These are phyloP conservation scores for Schizonepeta tenuifolia DNA, from an alignment of 257 asterid genomes.

Conservation along the genomic window DNA sequence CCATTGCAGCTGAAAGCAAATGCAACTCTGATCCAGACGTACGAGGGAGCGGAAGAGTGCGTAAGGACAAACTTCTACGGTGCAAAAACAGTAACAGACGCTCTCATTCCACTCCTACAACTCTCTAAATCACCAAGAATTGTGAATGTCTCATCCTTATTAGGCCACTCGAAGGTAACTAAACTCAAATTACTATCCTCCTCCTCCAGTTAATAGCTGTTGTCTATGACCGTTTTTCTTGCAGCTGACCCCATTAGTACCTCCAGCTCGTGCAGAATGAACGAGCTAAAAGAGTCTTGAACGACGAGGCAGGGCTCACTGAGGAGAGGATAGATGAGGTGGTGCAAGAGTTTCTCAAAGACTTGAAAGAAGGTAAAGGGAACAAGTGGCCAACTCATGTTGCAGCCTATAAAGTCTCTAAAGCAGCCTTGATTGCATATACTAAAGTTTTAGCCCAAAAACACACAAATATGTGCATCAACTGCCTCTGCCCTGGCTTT, in stretches of 20 bases:
- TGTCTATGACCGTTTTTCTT: too few relatives aligned
- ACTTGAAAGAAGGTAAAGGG: slow-evolving; percentile 44
- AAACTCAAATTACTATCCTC: not conserved
- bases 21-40: slow-evolving; percentile 14
- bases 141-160: slow-evolving; percentile 47
- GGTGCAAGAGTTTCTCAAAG: slow-evolving; percentile 43
- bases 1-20: slow-evolving; percentile 13
- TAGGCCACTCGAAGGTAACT: slow-evolving; percentile 45
- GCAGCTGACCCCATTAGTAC: not conserved
- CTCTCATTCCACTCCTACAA: slow-evolving; percentile 46
- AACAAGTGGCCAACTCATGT: slow-evolving; percentile 48
- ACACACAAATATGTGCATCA: slow-evolving; percentile 36
- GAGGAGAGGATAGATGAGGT: slow-evolving; percentile 49
- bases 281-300: slow-evolving; percentile 46
- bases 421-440: slow-evolving; percentile 58
- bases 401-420: slow-evolving; percentile 52
- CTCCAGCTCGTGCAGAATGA: slow-evolving; percentile 43
- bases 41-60: slow-evolving; percentile 10
- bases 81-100: slow-evolving; percentile 33
- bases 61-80: slow-evolving; percentile 45
- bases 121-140: slow-evolving; percentile 50
- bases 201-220: too few relatives aligned
- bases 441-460: slow-evolving; percentile 46
- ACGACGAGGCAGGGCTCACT: slow-evolving; percentile 39
- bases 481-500: slow-evolving; percentile 57